Evolutionary conservation across 2,329 filamentous ascomycete genomes (phyloP).

Genomic region (Nigrospora sphaerica): DNA sequence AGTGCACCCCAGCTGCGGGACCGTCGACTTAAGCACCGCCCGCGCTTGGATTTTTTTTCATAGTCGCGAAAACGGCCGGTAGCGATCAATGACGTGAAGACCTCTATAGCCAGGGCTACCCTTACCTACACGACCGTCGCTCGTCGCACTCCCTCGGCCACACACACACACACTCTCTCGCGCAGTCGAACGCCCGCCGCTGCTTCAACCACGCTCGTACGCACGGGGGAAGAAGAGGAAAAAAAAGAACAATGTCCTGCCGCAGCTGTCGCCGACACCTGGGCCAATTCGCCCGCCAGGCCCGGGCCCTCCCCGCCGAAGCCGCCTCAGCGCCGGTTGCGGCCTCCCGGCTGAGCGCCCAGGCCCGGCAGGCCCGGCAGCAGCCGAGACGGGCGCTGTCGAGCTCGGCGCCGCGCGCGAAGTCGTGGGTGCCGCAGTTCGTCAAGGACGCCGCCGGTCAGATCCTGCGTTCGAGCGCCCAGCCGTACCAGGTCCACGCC

Average conservation of each 20-base stretch:
- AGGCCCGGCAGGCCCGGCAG: background rate
- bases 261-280: slow-evolving; percentile 40
- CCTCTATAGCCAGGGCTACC: no score
- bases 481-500: slow-evolving; percentile 69
- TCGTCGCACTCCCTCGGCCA: no score
- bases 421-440: slow-evolving; percentile 11
- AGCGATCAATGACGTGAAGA: no score
- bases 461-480: slow-evolving; percentile 10
- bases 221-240: no score
- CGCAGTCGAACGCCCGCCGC: no score
- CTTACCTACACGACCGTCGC: no score
- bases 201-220: no score
- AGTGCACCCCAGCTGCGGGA: no score
- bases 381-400: slow-evolving; percentile 26
- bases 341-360: background rate
- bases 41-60: no score
- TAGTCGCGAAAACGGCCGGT: no score
- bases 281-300: slow-evolving; percentile 16
- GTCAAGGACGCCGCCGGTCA: slow-evolving; percentile 22
- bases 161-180: no score
- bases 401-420: slow-evolving; percentile 22
- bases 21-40: no score
- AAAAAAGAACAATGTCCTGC: slow-evolving; percentile 34
- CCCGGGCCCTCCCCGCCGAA: slow-evolving; percentile 9
- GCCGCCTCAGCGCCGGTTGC: slow-evolving; percentile 4